Base-by-base conservation (phyloP, 768 basidiomycete genomes). In the Trametopsis cervina region DNA sequence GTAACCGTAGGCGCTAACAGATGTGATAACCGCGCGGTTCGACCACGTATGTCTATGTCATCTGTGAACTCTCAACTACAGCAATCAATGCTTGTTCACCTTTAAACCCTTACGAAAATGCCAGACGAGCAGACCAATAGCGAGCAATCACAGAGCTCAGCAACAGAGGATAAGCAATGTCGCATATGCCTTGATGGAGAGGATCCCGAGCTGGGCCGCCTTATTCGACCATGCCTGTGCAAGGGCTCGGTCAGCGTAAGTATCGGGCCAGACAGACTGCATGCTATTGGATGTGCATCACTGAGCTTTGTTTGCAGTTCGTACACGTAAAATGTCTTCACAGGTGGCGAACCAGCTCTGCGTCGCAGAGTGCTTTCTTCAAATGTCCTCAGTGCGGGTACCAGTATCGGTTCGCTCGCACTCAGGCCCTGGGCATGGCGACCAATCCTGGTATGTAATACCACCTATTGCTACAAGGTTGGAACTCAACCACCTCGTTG, bases 171-270 rank as follows among this genome's bases (percentile, higher is more conserved):
- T 35, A 43, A 9, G 4, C 85, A 86, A 60, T 93, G 91, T 59
- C 75, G 91, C 45, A 94, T 94, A 40, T 94, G 91, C 61, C 71
- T 90, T 22, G 84, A 85, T 33, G 82, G 85, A 3, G 75, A 77
- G 20, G 82, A 85, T 54, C 60, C 54, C 0, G 72, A 76, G 21
- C 68, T 85, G 35, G 91, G 91, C 2, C 77, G 81, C 46, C 76
- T 93, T 54, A 89, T 94, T 54, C 79, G 83, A 24, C 91, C 91
- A 4, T 89, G 87, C 62, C 69, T 83, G 2, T 88, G 86, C 63
- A 81, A 77, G 52, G 90, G 90, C 37, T 83, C 83, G 18, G 87
- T 91, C 51, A 84, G 81, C 51, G 77, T 81, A 56, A 54, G 71
- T 64, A 44, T 55, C 51, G n/a, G n/a, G n/a, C n/a, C 42, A 39